Conservation (phyloP, 2,329 filamentous ascomycete genomes). For the Coniochaeta ligniaria region DNA sequence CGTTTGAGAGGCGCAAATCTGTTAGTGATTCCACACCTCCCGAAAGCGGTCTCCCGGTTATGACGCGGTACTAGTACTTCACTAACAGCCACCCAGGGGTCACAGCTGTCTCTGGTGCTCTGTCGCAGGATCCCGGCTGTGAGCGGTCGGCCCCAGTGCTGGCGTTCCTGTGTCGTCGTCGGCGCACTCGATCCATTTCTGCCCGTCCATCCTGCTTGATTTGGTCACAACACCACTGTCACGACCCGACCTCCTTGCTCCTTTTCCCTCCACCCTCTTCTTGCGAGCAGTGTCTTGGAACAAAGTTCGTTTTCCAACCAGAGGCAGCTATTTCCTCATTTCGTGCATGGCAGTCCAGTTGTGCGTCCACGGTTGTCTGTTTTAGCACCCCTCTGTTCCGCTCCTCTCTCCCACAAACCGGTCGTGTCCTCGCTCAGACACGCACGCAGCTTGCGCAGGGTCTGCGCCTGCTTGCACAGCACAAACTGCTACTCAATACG, state of each 20-base stretch:
- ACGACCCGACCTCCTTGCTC: not conserved
- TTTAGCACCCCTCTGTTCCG: not conserved
- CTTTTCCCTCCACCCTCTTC: not conserved
- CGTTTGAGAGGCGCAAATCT: not conserved
- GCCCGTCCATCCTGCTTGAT: not conserved
- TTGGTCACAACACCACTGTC: not conserved
- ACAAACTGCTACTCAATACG: not conserved
- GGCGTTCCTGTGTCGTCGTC: not conserved
- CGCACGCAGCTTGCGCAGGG: constrained; percentile 5
- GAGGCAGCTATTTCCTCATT: not conserved
- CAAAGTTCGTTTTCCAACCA: not conserved
- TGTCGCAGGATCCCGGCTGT: constrained; percentile 1
- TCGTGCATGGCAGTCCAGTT: not conserved
- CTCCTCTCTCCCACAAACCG: not conserved
- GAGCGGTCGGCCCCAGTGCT: constrained; percentile 13
- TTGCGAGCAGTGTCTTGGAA: not conserved
- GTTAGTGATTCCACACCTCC: not conserved
- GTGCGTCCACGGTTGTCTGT: not conserved
- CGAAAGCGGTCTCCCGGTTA: not conserved
- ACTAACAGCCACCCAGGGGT: constrained; percentile 1
- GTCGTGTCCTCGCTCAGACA: not conserved
- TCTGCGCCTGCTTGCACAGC: not conserved
- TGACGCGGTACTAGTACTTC: constrained; percentile 14
- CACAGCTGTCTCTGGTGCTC: constrained; percentile 1
- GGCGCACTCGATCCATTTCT: constrained; percentile 1